Percentiles rank a stretch among this genome's conserved stretches.
phyloP scores from a whole-genome alignment of 371 early-diverging fungal species.

The Batrachochytrium dendrobatidis region DNA sequence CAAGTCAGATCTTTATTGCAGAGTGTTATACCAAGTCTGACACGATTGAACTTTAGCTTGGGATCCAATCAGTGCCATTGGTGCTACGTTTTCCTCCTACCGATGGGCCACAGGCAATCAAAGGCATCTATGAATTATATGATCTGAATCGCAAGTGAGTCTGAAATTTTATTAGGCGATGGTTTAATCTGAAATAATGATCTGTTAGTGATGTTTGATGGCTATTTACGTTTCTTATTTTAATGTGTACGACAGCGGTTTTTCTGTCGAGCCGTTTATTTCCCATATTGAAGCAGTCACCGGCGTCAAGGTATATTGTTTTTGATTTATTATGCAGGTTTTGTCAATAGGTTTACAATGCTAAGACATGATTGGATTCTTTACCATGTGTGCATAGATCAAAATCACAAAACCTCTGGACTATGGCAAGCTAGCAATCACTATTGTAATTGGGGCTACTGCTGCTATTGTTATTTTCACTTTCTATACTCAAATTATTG shows the following conservation, averaged over 20 bases:
- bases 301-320: background rate
- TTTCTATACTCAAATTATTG: constrained; percentile 41
- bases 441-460: constrained; percentile 35
- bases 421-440: constrained; percentile 14
- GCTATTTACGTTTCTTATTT: too few species aligned
- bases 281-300: constrained; percentile 14
- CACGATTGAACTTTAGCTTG: too few species aligned
- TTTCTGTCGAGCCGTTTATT: constrained; percentile 14
- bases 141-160: constrained; percentile 29
- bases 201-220: too few species aligned
- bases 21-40: background rate
- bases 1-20: background rate
- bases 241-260: background rate
- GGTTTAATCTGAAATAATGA: too few species aligned
- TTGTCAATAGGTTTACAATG: too few species aligned
- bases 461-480: constrained; percentile 32
- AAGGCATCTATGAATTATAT: constrained; percentile 23
- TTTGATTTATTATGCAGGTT: too few species aligned
- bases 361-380: too few species aligned
- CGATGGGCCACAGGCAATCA: constrained; percentile 40
- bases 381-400: too few species aligned
- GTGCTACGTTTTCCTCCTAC: constrained; percentile 67
- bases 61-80: constrained; percentile 47
- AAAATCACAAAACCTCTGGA: constrained; percentile 28
- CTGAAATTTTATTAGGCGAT: too few species aligned